phyloP scores from a whole-genome alignment of 768 basidiomycete genomes.

The Collybia sp. region DNA sequence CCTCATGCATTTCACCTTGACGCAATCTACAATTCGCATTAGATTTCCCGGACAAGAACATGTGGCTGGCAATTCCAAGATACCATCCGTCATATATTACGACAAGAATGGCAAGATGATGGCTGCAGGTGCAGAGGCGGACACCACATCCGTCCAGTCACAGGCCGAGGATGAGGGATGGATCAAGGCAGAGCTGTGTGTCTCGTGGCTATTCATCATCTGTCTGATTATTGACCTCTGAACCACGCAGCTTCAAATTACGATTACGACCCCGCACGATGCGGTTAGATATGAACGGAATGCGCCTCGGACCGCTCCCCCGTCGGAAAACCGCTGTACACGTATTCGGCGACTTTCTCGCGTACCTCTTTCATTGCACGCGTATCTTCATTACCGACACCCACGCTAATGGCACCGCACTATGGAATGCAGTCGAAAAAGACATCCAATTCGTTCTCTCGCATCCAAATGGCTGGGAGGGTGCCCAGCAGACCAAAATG shows the following conservation, averaged over 20 bases:
- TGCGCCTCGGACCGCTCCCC: constrained; percentile 68
- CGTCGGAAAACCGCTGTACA: constrained; percentile 63
- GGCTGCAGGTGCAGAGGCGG: constrained; percentile 77
- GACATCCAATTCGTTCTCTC: constrained; percentile 72
- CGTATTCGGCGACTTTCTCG: constrained; percentile 77
- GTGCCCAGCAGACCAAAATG: constrained; percentile 74
- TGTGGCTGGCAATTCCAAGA: constrained; percentile 81
- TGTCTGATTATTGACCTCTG: not conserved
- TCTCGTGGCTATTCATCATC: constrained; percentile 7
- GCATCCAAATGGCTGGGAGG: constrained; percentile 84
- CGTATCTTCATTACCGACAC: constrained; percentile 74
- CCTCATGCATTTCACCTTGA: not conserved
- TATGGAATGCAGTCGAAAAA: constrained; percentile 69
- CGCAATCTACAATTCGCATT: constrained; percentile 11
- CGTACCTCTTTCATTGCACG: constrained; percentile 71
- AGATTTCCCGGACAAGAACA: constrained; percentile 86
- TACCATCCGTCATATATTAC: constrained; percentile 75
- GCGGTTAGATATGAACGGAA: constrained; percentile 81
- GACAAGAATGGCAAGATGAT: constrained; percentile 60
- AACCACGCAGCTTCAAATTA: constrained; percentile 61
- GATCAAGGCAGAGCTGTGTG: constrained; percentile 74
- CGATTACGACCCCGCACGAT: constrained; percentile 73
- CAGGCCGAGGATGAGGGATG: constrained; percentile 76
- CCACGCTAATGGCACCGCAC: constrained; percentile 67
- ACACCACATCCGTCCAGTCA: constrained; percentile 48